These are phyloP conservation scores for Eucalyptus regnans DNA, from an alignment of 345 rosid genomes.

Conservation along the genomic window DNA sequence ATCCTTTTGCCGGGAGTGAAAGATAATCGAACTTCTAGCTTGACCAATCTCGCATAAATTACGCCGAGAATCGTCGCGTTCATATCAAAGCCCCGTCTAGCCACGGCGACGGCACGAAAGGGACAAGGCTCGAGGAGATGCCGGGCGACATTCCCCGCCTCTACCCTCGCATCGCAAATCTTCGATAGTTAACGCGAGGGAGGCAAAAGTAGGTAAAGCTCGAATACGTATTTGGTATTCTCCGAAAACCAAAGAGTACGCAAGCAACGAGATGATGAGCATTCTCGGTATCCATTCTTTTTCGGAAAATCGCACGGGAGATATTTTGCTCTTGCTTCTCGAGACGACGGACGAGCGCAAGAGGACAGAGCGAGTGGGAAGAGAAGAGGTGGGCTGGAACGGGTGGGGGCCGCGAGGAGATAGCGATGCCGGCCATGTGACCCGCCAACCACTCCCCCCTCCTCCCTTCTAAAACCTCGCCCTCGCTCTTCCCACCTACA, in stretches of 20 bases:
- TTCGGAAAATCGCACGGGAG: not conserved
- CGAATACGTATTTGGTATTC: not conserved
- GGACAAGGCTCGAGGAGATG: not conserved
- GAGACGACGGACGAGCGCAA: not conserved
- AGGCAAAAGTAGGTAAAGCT: not conserved
- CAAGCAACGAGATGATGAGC: not conserved
- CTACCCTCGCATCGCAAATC: not conserved
- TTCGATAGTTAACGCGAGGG: not conserved
- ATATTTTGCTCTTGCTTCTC: not conserved
- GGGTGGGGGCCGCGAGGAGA: not conserved
- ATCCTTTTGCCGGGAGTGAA: accelerated
- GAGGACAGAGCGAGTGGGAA: not conserved
- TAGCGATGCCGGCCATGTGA: not conserved
- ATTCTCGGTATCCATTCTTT: not conserved
- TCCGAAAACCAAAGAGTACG: not conserved
- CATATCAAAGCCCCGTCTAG: not conserved
- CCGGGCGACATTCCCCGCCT: not conserved
- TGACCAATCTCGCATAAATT: not conserved
- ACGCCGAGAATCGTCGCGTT: accelerated
- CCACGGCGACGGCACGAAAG: not conserved
- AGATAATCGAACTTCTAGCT: not conserved
- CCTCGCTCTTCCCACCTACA: not conserved
- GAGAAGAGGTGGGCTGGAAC: not conserved
- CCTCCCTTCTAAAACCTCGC: not conserved
- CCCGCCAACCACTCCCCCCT: not conserved